Evolutionary conservation across 192 early-diverging fungal species (phyloP).

Genomic region (Rhizoclosmatium globosum): DNA sequence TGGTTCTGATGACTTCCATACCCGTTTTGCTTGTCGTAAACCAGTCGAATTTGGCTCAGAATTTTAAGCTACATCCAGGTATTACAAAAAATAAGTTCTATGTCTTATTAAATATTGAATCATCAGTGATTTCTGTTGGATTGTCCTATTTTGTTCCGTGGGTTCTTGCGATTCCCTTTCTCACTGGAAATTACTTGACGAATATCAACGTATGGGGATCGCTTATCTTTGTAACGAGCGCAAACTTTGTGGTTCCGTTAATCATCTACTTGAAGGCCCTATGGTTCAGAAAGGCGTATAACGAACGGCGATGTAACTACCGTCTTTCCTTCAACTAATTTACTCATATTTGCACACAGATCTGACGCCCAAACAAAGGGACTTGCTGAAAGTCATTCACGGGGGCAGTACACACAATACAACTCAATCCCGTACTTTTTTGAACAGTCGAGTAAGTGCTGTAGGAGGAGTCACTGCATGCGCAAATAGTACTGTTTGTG

Average conservation of each 20-base stretch:
- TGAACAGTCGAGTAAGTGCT: too few relatives aligned
- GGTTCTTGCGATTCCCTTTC: conserved; percentile 47
- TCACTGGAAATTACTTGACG: conserved; percentile 37
- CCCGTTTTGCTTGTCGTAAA: conserved; percentile 24
- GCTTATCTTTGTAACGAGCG: conserved; percentile 52
- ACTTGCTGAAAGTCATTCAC: conserved; percentile 37
- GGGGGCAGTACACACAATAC: neutral
- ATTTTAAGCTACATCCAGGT: conserved; percentile 30
- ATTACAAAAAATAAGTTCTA: neutral
- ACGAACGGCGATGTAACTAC: conserved; percentile 36
- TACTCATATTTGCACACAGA: conserved; percentile 14
- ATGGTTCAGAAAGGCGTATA: conserved; percentile 52
- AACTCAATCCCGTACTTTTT: neutral
- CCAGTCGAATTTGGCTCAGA: conserved; percentile 30
- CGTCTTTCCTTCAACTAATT: neutral
- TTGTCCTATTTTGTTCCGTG: conserved; percentile 49
- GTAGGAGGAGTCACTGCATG: too few relatives aligned
- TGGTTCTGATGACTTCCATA: conserved; percentile 24
- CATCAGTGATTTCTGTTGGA: conserved; percentile 23
- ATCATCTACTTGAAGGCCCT: conserved; percentile 57
- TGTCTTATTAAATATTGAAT: neutral
- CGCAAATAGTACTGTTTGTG: too few relatives aligned
- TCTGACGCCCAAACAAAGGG: conserved; percentile 34
- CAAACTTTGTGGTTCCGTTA: conserved; percentile 58
- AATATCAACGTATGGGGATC: conserved; percentile 48